Evolutionary conservation across 1,139 yeast genomes (phyloP), one percentile per base, ranked within the genome.

Genomic region (Kodamaea alishanica): DNA sequence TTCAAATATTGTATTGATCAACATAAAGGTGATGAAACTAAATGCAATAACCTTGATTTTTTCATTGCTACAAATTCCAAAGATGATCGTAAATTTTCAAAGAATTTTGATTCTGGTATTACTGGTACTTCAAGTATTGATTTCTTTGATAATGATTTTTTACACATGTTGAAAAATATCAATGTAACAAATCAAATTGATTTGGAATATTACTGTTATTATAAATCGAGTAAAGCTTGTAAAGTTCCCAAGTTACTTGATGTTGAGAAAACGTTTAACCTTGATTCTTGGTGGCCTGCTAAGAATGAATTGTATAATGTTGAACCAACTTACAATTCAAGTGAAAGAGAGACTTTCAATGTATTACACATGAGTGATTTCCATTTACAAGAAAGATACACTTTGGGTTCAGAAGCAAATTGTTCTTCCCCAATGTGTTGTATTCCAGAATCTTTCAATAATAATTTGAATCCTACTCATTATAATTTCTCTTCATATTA

Each of bases 321-420:
- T 8, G 58, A 61, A 40, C 72, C 71, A 8, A 39, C 38, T 4
- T 63, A 61, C 41, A 36, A 34, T 22, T 28, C 35, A 8, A 30
- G 52, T 34, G 48, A 49, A 33, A 41, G 52, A 22, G 62, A 58
- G 11, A 47, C 46, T 6, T 77, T 81, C 58, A 77, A 79, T 44
- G 88, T 80, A n/a, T 63, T 81, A 43, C 89, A 82, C 50, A 51
- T 82, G 24, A 73, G 80, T 24, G 89, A 82, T 54, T 76, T 81
- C 60, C 89, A 82, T 53, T 59, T 79, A 35, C 77, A 80, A 52
- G 60, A 73, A 39, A 72, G 79, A 43, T 82, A 79, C 56, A 57
- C 68, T 2, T 65, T 74, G 10, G 85, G 84, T 15, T 55, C 79
- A 4, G 87, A 81, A 53, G 77, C 77, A 10, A 79, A 81, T 51